These are phyloP conservation scores for Talaromyces thailandensis DNA, from an alignment of 495 filamentous ascomycete genomes.

Conservation along the genomic window DNA sequence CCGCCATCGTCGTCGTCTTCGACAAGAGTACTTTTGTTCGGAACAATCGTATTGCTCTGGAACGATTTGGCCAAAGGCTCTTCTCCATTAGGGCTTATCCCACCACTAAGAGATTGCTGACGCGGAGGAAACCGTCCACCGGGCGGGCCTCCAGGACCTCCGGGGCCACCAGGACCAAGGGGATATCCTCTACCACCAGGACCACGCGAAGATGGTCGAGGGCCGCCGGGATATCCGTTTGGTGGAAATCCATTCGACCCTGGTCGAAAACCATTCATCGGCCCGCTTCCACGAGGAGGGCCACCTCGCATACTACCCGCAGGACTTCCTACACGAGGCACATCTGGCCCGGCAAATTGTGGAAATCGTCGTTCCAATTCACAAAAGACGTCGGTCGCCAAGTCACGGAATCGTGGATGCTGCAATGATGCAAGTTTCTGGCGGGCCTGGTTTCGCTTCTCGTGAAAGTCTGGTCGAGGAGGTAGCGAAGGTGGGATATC, in stretches of 20 bases:
- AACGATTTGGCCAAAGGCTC: constrained; percentile 79
- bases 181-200: constrained; percentile 32
- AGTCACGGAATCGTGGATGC: constrained; percentile 72
- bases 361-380: constrained; percentile 90
- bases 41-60: constrained; percentile 91
- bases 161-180: constrained; percentile 30
- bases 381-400: constrained; percentile 92
- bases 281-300: constrained; percentile 45
- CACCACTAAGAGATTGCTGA: constrained; percentile 38
- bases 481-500: constrained; percentile 62
- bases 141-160: constrained; percentile 32
- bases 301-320: constrained; percentile 45
- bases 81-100: constrained; percentile 21
- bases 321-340: constrained; percentile 61
- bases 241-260: constrained; percentile 31
- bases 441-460: constrained; percentile 91
- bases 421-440: constrained; percentile 87
- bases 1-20: constrained; percentile 64
- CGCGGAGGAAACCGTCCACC: constrained; percentile 30
- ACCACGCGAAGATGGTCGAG: constrained; percentile 33
- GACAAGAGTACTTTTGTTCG: constrained; percentile 96
- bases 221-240: constrained; percentile 29
- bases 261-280: constrained; percentile 33
- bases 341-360: constrained; percentile 58
- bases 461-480: constrained; percentile 82